Percentiles rank a stretch among this genome's conserved stretches.
These are phyloP conservation scores for Straminergon stramineum DNA, from an alignment of 225 moss, liverwort and hornwort genomes.

Conservation along the genomic window DNA sequence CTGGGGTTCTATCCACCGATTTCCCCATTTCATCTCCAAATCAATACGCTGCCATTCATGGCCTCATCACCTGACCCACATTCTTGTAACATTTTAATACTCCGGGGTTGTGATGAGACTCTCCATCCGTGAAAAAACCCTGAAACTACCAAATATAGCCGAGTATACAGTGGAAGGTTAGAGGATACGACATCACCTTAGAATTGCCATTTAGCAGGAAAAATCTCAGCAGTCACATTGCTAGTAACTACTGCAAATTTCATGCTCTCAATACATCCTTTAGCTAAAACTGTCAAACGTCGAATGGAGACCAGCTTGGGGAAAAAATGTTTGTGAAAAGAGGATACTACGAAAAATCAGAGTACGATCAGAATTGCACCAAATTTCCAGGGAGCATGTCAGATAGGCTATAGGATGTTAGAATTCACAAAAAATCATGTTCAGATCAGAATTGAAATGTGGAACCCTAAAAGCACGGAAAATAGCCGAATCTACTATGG, in stretches of 20 bases:
- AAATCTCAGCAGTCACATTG: neutral
- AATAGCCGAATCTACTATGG: neutral
- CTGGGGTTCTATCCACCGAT: neutral
- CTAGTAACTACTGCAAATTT: neutral
- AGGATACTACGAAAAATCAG: neutral
- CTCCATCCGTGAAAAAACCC: neutral
- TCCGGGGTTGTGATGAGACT: neutral
- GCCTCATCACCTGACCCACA: neutral
- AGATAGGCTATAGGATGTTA: neutral
- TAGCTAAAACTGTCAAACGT: neutral
- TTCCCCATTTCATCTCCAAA: constrained; percentile 12
- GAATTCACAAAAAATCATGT: neutral
- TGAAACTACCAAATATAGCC: neutral
- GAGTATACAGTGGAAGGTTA: neutral
- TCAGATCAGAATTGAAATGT: neutral
- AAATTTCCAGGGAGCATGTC: neutral
- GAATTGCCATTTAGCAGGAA: neutral
- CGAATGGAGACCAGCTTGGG: neutral
- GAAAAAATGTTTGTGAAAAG: neutral
- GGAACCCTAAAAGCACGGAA: neutral
- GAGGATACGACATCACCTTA: neutral
- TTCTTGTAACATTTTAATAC: neutral
- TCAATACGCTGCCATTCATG: neutral
- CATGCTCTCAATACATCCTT: too few relatives aligned
- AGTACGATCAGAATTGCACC: neutral